Evolutionary conservation across 192 early-diverging fungal genomes (phyloP), one percentile per base, ranked within the genome.

Genomic region (Podila horticola): DNA sequence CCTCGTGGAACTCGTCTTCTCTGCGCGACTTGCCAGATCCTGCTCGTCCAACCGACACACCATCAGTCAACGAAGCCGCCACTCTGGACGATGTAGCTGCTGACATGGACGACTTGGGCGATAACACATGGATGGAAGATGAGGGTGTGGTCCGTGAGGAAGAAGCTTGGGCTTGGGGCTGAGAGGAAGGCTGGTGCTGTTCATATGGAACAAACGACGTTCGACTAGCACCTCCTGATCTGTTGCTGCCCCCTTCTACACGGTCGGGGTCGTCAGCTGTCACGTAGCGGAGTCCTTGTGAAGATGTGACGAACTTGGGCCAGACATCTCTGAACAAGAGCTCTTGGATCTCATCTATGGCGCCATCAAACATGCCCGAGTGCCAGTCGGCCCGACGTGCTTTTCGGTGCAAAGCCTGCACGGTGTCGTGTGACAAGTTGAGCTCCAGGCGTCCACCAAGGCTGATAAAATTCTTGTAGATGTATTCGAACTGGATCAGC

Each of bases 301-400:
- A 67, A 4, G 77, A 81, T 15, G 77, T 64, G n/a, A 81, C 77
- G 15, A 81, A 81, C 50, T 81, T 81, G 5, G 77, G 77, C 77
- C 77, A 81, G 17, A 81, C 77, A 61, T 81, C 77, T 13, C 77
- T 71, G 62, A 81, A 81, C 12, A 81, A 55, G 1, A 81, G 62
- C 34, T 81, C 77, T 31, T 81, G 77, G 33, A 81, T 60, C 71
- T 81, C 77, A 45, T 60, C 67, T 12, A 73, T 66, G 5, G 77
- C 77, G 0, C 66, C 58, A 49, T 81, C 77, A 69, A 81, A 81
- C 66, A 81, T 69, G 1, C 77, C 63, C 7, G 77, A 81, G 4
- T 48, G 8, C 77, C 77, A 81, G 7, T 81, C 77, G 8, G 66
- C 63, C 31, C 48, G 34, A 22, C 33, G 49, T 3, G 71, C 77